These are phyloP conservation scores for Entomortierella chlamydospora DNA, from an alignment of 192 early-diverging fungal genomes.

Conservation along the genomic window DNA sequence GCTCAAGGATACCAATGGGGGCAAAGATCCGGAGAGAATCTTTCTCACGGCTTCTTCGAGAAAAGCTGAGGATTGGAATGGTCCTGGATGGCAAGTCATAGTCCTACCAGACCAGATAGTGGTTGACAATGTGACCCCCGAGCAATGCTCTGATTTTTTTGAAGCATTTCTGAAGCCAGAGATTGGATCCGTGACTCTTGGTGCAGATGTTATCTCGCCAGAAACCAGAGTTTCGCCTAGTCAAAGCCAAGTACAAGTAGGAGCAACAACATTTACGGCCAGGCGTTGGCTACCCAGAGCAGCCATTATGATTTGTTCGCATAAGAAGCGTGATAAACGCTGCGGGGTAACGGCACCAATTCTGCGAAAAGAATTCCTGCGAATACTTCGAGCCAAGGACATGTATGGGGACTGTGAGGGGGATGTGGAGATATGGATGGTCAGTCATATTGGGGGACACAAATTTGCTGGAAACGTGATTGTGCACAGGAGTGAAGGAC, in stretches of 20 bases:
- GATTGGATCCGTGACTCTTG: constrained; percentile 6
- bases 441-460: constrained; percentile 72
- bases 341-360: constrained; percentile 67
- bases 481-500: constrained; percentile 59
- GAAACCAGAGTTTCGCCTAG: neutral
- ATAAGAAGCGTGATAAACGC: constrained; percentile 64
- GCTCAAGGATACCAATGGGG: neutral
- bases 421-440: constrained; percentile 59
- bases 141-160: constrained; percentile 44
- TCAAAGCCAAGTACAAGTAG: neutral
- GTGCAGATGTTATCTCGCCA: no score
- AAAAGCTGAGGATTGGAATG: constrained; percentile 37
- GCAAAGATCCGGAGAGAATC: constrained; percentile 1
- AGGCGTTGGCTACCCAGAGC: constrained; percentile 53
- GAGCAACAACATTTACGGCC: constrained; percentile 28
- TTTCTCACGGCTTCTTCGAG: constrained; percentile 35
- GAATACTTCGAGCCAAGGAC: constrained; percentile 57
- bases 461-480: constrained; percentile 73
- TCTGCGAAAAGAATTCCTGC: constrained; percentile 60
- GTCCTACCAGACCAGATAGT: constrained; percentile 39
- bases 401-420: constrained; percentile 41
- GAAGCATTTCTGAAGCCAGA: constrained; percentile 32
- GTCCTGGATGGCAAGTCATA: constrained; percentile 43
- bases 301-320: constrained; percentile 68
- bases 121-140: constrained; percentile 41